These are phyloP conservation scores for Cryphonectria japonica DNA, from an alignment of 2,329 filamentous ascomycete species.

Conservation along the genomic window DNA sequence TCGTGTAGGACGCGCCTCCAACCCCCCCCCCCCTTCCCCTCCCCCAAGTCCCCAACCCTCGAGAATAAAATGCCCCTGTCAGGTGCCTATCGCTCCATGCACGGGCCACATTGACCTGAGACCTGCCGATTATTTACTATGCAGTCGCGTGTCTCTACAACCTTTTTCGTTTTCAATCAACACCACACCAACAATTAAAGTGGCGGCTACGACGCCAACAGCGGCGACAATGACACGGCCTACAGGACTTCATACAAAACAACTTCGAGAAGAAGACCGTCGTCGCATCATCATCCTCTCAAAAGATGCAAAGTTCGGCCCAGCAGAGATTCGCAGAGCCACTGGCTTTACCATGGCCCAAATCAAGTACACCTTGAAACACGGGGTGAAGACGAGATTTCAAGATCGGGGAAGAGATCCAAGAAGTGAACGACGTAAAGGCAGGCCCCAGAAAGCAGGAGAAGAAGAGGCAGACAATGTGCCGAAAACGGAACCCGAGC, in stretches of 20 bases:
- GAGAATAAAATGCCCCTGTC: not conserved
- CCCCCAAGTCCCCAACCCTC: not conserved
- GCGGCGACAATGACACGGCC: not conserved
- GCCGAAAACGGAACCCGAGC: not conserved
- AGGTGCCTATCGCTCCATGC: not conserved
- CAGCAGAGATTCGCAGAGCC: not conserved
- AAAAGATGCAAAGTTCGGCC: slow-evolving; percentile 7
- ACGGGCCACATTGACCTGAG: not conserved
- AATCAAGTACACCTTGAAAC: slow-evolving; percentile 1
- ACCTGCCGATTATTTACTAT: not conserved
- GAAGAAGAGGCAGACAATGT: not conserved
- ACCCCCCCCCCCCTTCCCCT: too few species aligned
- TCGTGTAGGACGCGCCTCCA: not conserved
- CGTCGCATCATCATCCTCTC: not conserved
- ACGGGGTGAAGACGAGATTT: not conserved
- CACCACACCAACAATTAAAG: not conserved
- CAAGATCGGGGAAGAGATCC: not conserved
- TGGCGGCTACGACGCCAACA: not conserved
- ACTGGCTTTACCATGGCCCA: slow-evolving; percentile 1
- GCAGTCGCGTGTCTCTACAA: not conserved
- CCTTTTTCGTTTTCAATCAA: not conserved
- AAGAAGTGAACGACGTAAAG: not conserved
- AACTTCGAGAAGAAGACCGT: not conserved
- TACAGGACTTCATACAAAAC: not conserved
- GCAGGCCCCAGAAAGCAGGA: not conserved